Conservation (phyloP, 2,329 filamentous ascomycete genomes). For the Botrytis sinoallii region DNA sequence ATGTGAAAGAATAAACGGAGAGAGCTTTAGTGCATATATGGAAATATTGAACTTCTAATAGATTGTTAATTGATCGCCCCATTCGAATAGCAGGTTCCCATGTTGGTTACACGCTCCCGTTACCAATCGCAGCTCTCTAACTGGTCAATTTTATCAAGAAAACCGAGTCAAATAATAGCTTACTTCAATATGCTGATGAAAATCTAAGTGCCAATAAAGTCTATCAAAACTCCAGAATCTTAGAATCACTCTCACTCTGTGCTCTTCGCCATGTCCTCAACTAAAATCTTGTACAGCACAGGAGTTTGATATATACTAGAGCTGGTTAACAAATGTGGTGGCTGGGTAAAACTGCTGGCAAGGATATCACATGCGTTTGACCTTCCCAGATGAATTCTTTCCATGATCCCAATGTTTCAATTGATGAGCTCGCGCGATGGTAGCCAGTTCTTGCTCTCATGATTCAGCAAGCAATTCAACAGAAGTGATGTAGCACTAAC, state of each 20-base stretch:
- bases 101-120: not conserved
- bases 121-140: not conserved
- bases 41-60: conserved; percentile 10
- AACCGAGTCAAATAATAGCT: not conserved
- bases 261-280: not conserved
- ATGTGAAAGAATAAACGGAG: conserved; percentile 13
- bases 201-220: not conserved
- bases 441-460: too few relatives aligned
- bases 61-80: not conserved
- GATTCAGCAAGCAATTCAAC: too few relatives aligned
- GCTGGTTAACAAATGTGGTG: not conserved
- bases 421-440: too few relatives aligned
- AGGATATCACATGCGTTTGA: too few relatives aligned
- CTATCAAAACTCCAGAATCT: not conserved
- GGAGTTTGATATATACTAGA: not conserved
- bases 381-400: too few relatives aligned
- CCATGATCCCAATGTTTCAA: too few relatives aligned
- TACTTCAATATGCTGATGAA: not conserved
- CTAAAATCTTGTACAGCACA: not conserved
- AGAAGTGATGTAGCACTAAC: too few relatives aligned
- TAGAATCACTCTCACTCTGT: not conserved
- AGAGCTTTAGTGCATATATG: conserved; percentile 9
- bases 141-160: not conserved
- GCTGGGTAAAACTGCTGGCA: too few relatives aligned
- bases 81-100: not conserved